Evolutionary conservation across 352 stramenopile genomes (phyloP).

Genomic region (Elongisporangium undulatum): DNA sequence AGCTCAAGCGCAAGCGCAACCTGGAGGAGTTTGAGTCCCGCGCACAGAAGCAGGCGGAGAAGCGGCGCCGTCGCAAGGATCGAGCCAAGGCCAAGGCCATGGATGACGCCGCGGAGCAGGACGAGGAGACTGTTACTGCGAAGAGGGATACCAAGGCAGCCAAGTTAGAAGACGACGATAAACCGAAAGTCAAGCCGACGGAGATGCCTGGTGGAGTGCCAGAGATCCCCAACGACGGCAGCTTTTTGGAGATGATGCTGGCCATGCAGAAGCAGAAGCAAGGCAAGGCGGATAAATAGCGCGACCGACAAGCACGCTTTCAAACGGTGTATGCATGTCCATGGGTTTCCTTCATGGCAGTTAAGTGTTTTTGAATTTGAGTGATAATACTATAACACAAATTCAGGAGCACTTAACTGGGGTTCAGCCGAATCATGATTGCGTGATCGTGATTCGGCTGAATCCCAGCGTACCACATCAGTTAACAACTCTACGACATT

Average conservation of each 20-base stretch:
- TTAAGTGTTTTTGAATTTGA: no score
- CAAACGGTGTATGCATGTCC: neutral
- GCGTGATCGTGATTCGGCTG: neutral
- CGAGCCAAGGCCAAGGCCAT: slow-evolving; percentile 47
- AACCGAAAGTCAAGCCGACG: slow-evolving; percentile 14
- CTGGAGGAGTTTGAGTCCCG: slow-evolving; percentile 67
- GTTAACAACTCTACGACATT: neutral
- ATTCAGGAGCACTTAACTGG: no score
- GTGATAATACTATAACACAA: no score
- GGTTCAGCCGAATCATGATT: neutral
- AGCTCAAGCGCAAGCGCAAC: slow-evolving; percentile 58
- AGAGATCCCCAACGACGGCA: slow-evolving; percentile 79
- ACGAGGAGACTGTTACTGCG: slow-evolving; percentile 6
- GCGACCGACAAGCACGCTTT: neutral
- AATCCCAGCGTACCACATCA: neutral
- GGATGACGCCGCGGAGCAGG: slow-evolving; percentile 14
- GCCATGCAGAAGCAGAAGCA: slow-evolving; percentile 45
- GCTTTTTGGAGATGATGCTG: slow-evolving; percentile 73
- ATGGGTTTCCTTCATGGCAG: neutral
- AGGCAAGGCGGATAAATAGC: neutral
- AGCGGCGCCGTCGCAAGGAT: slow-evolving; percentile 70
- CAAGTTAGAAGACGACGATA: slow-evolving; percentile 12
- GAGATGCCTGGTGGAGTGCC: slow-evolving; percentile 69
- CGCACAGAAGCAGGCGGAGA: slow-evolving; percentile 67
- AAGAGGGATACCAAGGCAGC: slow-evolving; percentile 8